A percentile compares a stretch with the other conserved stretches of the same genome.
These are phyloP conservation scores for Bolboschoenoplectus hybrid DNA, from an alignment of 202 grass and related monocot genomes.

Conservation along the genomic window DNA sequence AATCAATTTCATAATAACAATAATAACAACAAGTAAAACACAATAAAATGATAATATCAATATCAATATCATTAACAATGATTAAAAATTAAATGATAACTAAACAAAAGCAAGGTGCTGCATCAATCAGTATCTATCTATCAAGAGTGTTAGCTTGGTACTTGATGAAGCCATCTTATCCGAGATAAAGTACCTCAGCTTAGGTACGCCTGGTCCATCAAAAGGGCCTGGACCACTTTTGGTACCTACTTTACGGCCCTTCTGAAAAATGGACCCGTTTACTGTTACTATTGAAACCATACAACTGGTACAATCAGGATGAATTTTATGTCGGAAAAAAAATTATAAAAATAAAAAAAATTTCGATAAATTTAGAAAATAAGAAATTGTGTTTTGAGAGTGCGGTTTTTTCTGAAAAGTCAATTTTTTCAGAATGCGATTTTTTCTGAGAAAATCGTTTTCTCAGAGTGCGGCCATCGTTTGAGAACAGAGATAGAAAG, in stretches of 20 bases:
- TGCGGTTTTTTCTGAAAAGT: too few species aligned
- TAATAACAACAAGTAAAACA: not conserved
- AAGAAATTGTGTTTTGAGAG: too few species aligned
- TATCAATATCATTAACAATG: not conserved
- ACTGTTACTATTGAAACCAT: not conserved
- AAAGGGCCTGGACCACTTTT: not conserved
- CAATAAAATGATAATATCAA: not conserved
- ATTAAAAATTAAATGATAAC: not conserved
- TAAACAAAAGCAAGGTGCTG: constrained; percentile 8
- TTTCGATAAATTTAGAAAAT: too few species aligned
- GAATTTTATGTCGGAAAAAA: too few species aligned
- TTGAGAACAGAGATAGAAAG: too few species aligned
- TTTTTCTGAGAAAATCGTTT: too few species aligned
- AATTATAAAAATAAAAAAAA: too few species aligned
- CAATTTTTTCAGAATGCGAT: too few species aligned
- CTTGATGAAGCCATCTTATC: constrained; percentile 24
- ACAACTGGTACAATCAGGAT: not conserved
- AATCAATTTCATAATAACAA: too few species aligned
- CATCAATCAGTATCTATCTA: constrained; percentile 11
- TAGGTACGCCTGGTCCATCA: constrained; percentile 35
- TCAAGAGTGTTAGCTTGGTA: not conserved
- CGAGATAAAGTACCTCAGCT: not conserved
- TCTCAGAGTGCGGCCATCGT: too few species aligned
- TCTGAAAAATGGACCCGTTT: not conserved
- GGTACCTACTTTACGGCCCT: constrained; percentile 17